Evolutionary conservation across 306 rosid species (phyloP).

Genomic region (Astragalus glycyphyllos): DNA sequence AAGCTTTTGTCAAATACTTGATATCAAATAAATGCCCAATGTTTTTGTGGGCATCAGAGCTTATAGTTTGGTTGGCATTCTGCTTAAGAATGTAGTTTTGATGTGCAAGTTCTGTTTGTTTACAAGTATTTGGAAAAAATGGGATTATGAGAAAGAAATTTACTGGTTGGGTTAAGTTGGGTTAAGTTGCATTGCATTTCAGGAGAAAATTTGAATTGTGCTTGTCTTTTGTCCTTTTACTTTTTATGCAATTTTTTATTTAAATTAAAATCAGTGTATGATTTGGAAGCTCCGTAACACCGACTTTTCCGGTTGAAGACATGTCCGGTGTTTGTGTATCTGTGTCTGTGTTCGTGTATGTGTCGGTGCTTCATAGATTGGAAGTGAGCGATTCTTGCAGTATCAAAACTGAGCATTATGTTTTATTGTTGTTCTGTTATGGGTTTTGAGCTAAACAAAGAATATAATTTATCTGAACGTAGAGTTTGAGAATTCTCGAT

Average conservation of each 20-base stretch:
- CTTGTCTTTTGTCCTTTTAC: not conserved
- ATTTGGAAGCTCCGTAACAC: too few relatives aligned
- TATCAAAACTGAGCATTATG: not conserved
- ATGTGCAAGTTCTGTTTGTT: constrained; percentile 52
- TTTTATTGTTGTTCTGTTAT: not conserved
- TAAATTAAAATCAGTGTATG: not conserved
- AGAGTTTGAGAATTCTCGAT: too few relatives aligned
- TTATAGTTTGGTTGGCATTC: not conserved
- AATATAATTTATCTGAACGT: too few relatives aligned
- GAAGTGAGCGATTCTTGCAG: constrained; percentile 1
- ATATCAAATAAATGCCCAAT: not conserved
- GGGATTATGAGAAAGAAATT: not conserved
- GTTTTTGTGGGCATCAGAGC: not conserved
- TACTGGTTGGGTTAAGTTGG: not conserved
- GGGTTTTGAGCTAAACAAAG: too few relatives aligned
- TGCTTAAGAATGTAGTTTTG: not conserved
- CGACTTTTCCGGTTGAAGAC: too few relatives aligned
- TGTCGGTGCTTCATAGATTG: too few relatives aligned
- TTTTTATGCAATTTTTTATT: not conserved
- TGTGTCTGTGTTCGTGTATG: too few relatives aligned
- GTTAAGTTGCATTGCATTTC: not conserved
- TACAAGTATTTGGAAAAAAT: constrained; percentile 47
- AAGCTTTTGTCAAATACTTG: not conserved
- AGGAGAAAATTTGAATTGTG: not conserved
- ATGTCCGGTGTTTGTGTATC: too few relatives aligned